A percentile compares a stretch with the other conserved stretches of the same genome.
phyloP scores from a whole-genome alignment of 2,329 filamentous ascomycete genomes.

The Endothia cerciana region DNA sequence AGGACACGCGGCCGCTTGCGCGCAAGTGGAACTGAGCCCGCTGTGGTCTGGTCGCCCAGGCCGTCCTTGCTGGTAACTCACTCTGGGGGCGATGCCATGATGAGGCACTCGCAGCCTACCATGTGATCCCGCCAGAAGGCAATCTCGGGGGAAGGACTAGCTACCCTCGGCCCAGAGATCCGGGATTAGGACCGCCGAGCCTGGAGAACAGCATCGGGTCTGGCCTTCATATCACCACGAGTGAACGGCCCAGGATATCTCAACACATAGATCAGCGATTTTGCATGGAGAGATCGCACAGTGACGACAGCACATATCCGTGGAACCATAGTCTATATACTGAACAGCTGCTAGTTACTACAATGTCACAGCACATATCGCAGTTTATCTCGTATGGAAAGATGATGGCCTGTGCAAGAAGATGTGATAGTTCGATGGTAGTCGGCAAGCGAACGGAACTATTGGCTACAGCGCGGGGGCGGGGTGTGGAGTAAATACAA shows the following conservation, averaged over 20 bases:
- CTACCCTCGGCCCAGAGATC: no score
- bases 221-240: not conserved
- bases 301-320: not conserved
- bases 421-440: not conserved
- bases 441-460: not conserved
- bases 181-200: not conserved
- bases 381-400: not conserved
- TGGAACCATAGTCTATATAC: not conserved
- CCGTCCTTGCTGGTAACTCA: no score
- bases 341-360: not conserved
- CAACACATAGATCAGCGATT: not conserved
- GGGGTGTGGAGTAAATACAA: no score
- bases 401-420: not conserved
- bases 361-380: not conserved
- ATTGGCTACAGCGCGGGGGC: not conserved
- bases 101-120: not conserved
- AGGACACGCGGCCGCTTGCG: no score
- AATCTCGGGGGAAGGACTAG: not conserved
- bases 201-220: not conserved
- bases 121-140: no score
- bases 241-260: not conserved
- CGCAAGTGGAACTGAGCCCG: no score
- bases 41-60: no score
- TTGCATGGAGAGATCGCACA: not conserved
- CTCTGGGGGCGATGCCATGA: not conserved